Base-by-base conservation (phyloP, 1,284 basidiomycete genomes). In the Cystobasidium pallidum region DNA sequence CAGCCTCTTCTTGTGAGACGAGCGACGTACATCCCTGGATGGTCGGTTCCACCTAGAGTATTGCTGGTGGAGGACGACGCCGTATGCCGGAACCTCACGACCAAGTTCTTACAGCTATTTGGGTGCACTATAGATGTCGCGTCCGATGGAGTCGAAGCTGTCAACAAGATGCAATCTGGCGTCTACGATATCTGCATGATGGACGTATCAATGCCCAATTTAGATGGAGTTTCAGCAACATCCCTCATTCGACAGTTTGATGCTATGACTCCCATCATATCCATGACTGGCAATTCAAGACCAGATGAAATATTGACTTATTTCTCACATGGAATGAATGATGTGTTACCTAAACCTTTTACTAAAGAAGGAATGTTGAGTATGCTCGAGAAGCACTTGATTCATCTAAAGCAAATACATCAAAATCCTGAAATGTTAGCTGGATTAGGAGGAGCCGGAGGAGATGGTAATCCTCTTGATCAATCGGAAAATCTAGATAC, bases 261-360 rank as follows among this genome's bases (percentile, higher is more conserved):
- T 82, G 88, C 88, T 73, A 89, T 88, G 83, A 98, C 94, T 58
- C 94, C 94, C 1, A 96, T 96, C 80, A 96, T 97, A 78, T 94
- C 91, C 17, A 96, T 97, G 93, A 96, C 93, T 66, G 90, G 88
- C 79, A 96, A 95, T 81, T 92, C 91, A 65, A 90, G 91, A 76
- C 93, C 94, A 24, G 88, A 88, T 78, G 91, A 95, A 79, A 88
- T 95, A 76, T 88, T 93, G 86, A 91, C 88, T n/a, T 95, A 94
- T 80, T 92, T 91, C 82, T 89, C 88, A 10, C 88, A 88, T 51
- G 90, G 86, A 84, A 63, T 45, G 83, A 97, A 95, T 81, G 94
- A 97, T 81, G 90, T 96, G 72, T 83, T 97, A n/a, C 91, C 94
- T 8, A 98, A 98, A 81, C 94, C 94, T 1, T 98, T 98, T 82